Percentiles rank a stretch among this genome's conserved stretches.
Evolutionary conservation across 2,329 filamentous ascomycete genomes (phyloP).

Genomic region (Cladophialophora yegresii): DNA sequence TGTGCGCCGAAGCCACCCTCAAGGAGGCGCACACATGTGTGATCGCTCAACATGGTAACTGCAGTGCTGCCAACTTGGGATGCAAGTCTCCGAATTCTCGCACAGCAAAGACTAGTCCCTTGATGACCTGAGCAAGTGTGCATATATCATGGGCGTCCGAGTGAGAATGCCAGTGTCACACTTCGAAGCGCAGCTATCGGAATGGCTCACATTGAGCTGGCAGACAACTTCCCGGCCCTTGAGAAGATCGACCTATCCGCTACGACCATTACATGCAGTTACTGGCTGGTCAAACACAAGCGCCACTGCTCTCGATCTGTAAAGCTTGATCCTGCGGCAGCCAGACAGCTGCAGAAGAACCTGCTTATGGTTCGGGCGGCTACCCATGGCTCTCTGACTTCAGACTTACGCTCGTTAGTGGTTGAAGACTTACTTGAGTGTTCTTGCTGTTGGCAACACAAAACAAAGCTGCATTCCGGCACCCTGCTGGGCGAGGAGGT

Average conservation of each 20-base stretch:
- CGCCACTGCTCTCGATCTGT: neutral
- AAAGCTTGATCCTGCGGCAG: neutral
- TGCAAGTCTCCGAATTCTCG: neutral
- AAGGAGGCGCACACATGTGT: neutral
- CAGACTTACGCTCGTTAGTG: neutral
- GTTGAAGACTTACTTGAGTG: neutral
- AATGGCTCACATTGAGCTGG: neutral
- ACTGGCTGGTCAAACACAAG: neutral
- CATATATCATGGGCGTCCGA: neutral
- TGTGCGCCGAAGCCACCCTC: neutral
- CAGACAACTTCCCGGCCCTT: neutral
- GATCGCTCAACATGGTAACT: neutral
- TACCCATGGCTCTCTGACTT: neutral
- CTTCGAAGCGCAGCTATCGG: neutral
- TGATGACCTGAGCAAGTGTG: neutral
- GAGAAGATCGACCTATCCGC: neutral
- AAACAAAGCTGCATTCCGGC: neutral
- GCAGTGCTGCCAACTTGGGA: neutral
- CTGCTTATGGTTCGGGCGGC: neutral
- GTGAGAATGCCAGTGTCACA: neutral
- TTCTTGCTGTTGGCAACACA: slow-evolving; percentile 3
- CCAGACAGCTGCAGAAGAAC: neutral
- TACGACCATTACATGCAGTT: neutral
- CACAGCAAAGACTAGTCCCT: neutral
- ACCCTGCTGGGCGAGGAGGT: neutral